Evolutionary conservation across 176 grass and related monocot species (phyloP).

Genomic region (Bonia amplexicaulis): DNA sequence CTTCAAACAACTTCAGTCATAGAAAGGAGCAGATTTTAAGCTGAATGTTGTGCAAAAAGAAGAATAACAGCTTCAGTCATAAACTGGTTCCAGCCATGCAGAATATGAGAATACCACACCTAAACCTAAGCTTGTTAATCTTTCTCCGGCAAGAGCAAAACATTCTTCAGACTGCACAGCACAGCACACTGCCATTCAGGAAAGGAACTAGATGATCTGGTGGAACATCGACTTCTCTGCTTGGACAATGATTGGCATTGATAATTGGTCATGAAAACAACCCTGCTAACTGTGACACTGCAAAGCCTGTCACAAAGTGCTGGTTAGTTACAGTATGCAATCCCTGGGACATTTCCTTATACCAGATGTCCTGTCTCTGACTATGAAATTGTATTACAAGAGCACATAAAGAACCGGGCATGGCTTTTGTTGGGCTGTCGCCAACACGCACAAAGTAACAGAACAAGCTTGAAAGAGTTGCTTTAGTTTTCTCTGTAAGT

Average conservation of each 20-base stretch:
- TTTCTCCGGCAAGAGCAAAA: neutral
- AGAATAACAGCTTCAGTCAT: neutral
- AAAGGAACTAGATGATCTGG: neutral
- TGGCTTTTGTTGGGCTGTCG: neutral
- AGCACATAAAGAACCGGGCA: neutral
- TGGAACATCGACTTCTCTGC: neutral
- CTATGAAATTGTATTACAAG: neutral
- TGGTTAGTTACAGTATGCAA: neutral
- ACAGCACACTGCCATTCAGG: neutral
- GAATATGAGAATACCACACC: neutral
- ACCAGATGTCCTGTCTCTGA: neutral
- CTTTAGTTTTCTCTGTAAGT: neutral
- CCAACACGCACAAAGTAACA: neutral
- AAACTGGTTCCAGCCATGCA: slow-evolving; percentile 9
- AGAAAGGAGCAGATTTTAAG: neutral
- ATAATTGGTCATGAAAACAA: neutral
- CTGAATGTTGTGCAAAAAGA: neutral
- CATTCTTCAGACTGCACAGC: neutral
- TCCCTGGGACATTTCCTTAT: neutral
- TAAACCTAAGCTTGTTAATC: neutral
- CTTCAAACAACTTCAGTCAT: neutral
- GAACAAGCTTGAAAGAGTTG: slow-evolving; percentile 10
- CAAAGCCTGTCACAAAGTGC: neutral
- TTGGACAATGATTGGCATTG: neutral
- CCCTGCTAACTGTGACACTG: neutral